phyloP scores from a whole-genome alignment of 2,329 filamentous ascomycete genomes.

The Juglanconis oblonga region DNA sequence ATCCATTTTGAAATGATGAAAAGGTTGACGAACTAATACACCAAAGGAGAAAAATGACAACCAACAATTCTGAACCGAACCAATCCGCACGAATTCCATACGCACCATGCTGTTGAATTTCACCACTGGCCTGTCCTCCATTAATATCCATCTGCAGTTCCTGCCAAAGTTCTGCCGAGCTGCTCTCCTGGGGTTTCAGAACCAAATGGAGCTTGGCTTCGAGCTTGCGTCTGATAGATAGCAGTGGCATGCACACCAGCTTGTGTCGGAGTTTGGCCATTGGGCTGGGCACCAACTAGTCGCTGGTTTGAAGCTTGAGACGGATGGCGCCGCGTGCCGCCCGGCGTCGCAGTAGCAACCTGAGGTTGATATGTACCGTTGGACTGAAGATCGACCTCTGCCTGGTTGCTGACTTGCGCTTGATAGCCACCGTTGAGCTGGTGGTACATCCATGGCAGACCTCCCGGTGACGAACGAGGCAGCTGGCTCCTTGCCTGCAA shows the following conservation, averaged over 20 bases:
- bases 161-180: background rate
- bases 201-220: background rate
- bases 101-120: background rate
- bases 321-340: no score
- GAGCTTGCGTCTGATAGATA: background rate
- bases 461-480: background rate
- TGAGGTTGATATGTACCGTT: background rate
- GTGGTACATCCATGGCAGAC: no score
- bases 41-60: background rate
- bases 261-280: background rate
- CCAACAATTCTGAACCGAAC: background rate
- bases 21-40: background rate
- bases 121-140: background rate
- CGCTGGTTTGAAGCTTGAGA: background rate
- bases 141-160: background rate
- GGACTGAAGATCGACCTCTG: background rate
- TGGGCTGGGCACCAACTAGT: background rate
- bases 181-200: background rate
- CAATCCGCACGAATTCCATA: background rate
- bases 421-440: background rate
- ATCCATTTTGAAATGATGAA: background rate
- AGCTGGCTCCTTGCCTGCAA: background rate
- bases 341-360: background rate
- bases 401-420: background rate
- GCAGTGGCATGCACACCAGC: background rate